These are phyloP conservation scores for Coniella lustricola DNA, from an alignment of 2,329 filamentous ascomycete species.

Conservation along the genomic window DNA sequence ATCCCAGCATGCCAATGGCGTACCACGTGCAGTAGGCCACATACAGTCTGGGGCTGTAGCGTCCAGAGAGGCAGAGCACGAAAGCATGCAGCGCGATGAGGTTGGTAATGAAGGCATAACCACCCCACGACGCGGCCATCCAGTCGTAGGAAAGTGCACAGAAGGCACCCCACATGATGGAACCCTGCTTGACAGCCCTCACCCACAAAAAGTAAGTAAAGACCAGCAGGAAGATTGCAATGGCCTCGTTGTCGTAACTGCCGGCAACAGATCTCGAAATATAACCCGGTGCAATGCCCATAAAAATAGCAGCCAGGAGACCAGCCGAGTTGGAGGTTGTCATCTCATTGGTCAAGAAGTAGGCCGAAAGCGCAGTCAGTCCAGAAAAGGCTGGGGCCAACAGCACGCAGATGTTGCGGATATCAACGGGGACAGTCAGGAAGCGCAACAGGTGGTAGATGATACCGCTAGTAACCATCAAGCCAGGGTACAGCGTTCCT, in stretches of 20 bases:
- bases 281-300: conserved; percentile 96
- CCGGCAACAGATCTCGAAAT: conserved; percentile 96
- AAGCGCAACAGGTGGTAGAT: conserved; percentile 93
- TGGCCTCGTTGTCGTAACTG: conserved; percentile 99
- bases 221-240: conserved; percentile 96
- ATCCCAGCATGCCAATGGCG: conserved; percentile 86
- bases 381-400: conserved; percentile 93
- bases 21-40: conserved; percentile 99
- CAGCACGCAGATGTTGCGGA: conserved; percentile 96
- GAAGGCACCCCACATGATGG: conserved; percentile 91
- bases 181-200: conserved; percentile 93
- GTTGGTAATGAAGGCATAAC: conserved; percentile 99
- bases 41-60: conserved; percentile 89
- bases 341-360: conserved; percentile 96
- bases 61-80: conserved; percentile 91
- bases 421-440: conserved; percentile 88
- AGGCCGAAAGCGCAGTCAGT: conserved; percentile 84
- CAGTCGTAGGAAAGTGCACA: conserved; percentile 97
- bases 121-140: conserved; percentile 99
- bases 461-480: conserved; percentile 97
- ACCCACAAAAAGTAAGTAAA: conserved; percentile 99
- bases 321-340: conserved; percentile 90
- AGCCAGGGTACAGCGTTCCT: conserved; percentile 94
- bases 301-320: conserved; percentile 87
- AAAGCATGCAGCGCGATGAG: conserved; percentile 90